Conservation (phyloP, 2,329 filamentous ascomycete species). For the Aspergillus aculeatus region DNA sequence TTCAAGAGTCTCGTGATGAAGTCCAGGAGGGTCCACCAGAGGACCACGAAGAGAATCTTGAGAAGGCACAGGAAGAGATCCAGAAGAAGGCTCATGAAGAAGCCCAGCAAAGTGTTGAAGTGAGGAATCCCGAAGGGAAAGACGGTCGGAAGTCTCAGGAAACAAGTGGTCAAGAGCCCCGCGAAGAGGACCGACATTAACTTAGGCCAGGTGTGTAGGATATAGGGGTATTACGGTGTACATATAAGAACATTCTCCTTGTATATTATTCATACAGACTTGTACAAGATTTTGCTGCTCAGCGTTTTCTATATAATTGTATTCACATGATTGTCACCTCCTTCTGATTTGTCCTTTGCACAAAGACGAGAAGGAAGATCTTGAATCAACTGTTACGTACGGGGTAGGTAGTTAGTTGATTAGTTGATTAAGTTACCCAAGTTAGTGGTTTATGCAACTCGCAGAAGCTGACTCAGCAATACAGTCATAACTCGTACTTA, state of each 20-base stretch:
- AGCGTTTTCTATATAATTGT: neutral
- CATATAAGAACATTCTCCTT: conserved; percentile 3
- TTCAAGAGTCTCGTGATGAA: no score
- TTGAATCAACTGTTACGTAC: no score
- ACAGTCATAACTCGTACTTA: neutral
- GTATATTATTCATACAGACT: neutral
- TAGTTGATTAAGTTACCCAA: no score
- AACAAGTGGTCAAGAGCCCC: neutral
- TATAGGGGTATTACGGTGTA: neutral
- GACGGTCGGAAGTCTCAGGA: neutral
- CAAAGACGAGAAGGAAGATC: no score
- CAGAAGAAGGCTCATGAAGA: neutral
- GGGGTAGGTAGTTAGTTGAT: no score
- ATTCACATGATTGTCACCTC: no score
- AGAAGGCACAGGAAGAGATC: no score
- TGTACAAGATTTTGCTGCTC: neutral
- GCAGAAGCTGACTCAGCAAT: conserved; percentile 21
- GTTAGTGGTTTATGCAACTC: neutral
- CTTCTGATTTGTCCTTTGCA: no score
- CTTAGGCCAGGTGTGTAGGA: neutral
- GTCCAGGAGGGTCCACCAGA: no score
- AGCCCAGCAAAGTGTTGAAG: neutral
- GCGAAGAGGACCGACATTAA: neutral
- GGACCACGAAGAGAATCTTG: no score
- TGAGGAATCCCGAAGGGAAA: neutral